These are phyloP conservation scores for Saccharomycopsis olivae DNA, from an alignment of 805 yeast species.

Conservation along the genomic window DNA sequence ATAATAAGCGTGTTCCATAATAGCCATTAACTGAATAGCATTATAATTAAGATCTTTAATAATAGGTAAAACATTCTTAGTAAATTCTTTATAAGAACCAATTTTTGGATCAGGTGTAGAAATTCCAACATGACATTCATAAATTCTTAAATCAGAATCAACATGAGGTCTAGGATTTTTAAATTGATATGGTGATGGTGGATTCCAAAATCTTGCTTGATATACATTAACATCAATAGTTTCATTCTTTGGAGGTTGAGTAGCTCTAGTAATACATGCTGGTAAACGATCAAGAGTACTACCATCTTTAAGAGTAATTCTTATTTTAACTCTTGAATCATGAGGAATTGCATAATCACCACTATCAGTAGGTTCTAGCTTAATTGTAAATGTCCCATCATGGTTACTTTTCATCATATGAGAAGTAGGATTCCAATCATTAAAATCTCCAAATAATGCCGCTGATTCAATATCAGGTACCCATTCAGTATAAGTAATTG, in stretches of 20 bases:
- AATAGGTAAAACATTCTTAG: conserved; percentile 69
- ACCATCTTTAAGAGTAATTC: conserved; percentile 56
- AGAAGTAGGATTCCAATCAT: conserved; percentile 57
- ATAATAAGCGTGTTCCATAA: conserved; percentile 98
- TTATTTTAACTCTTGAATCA: conserved; percentile 66
- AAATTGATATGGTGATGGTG: conserved; percentile 44
- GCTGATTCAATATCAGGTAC: conserved; percentile 80
- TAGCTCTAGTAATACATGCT: conserved; percentile 81
- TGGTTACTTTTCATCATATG: conserved; percentile 50
- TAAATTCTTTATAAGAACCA: conserved; percentile 80
- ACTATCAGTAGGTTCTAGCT: conserved; percentile 32
- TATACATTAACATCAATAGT: conserved; percentile 30
- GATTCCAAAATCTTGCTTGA: conserved; percentile 94
- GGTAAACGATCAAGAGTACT: conserved; percentile 68
- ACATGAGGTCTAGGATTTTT: conserved; percentile 54
- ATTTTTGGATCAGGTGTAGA: conserved; percentile 82
- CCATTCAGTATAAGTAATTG: conserved; percentile 67
- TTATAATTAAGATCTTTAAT: conserved; percentile 82
- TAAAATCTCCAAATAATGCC: conserved; percentile 85
- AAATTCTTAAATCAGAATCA: conserved; percentile 53
- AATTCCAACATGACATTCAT: conserved; percentile 94
- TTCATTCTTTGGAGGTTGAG: conserved; percentile 43
- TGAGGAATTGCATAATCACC: conserved; percentile 67
- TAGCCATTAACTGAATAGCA: conserved; percentile 91
- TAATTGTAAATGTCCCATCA: conserved; percentile 53